Evolutionary conservation across 345 rosid genomes (phyloP).

Genomic region (Acer yangbiense): DNA sequence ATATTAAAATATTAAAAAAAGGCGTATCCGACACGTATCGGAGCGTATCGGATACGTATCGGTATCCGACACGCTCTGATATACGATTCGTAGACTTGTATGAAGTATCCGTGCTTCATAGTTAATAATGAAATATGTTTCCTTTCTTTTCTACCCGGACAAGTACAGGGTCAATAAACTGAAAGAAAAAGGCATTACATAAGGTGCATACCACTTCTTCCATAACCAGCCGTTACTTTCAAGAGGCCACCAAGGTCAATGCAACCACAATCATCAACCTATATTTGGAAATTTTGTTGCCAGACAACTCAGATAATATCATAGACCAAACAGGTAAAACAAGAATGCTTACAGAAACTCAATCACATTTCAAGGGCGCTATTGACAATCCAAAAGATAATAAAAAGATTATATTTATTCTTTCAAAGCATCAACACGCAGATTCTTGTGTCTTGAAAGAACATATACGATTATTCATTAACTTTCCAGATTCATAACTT

Average conservation of each 20-base stretch:
- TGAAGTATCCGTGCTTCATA: too few relatives aligned
- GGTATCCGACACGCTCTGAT: too few relatives aligned
- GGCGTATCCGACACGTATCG: too few relatives aligned
- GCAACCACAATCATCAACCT: slow-evolving; percentile 63
- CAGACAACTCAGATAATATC: background rate
- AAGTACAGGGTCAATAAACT: background rate
- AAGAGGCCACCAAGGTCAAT: slow-evolving; percentile 60
- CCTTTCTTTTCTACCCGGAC: background rate
- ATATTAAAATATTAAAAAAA: too few relatives aligned
- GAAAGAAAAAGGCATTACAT: background rate
- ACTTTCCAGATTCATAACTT: background rate
- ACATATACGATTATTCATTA: background rate
- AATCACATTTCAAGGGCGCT: background rate
- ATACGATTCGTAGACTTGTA: too few relatives aligned
- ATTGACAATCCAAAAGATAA: background rate
- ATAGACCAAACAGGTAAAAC: background rate
- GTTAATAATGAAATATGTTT: background rate
- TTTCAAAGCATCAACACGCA: background rate
- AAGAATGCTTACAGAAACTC: background rate
- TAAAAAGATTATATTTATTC: background rate
- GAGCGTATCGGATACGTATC: too few relatives aligned
- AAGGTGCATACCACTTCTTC: slow-evolving; percentile 45
- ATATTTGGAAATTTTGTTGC: background rate
- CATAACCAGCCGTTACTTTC: slow-evolving; percentile 63
- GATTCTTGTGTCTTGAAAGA: background rate